Conservation (phyloP, 306 rosid genomes). For the Carpinus fangiana region DNA sequence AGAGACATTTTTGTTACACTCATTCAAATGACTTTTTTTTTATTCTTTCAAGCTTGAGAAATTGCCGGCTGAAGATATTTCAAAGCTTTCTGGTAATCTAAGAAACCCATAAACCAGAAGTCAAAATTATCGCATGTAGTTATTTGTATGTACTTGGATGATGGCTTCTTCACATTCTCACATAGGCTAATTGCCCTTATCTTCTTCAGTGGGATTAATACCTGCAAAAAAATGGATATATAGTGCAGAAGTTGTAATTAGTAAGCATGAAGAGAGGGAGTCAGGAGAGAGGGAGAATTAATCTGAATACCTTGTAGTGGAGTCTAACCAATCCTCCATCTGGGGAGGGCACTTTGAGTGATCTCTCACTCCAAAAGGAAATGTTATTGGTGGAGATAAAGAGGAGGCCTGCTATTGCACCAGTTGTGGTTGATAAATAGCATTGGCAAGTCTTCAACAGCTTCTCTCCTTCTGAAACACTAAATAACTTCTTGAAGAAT, state of each 20-base stretch:
- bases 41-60: constrained; percentile 23
- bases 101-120: constrained; percentile 71
- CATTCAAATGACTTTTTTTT: not conserved
- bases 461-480: constrained; percentile 58
- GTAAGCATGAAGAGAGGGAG: not conserved
- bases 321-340: constrained; percentile 48
- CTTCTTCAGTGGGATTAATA: constrained; percentile 46
- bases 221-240: constrained; percentile 28
- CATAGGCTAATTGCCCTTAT: constrained; percentile 40
- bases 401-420: constrained; percentile 82
- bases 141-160: constrained; percentile 52
- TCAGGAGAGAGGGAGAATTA: too few species aligned
- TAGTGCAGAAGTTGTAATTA: not conserved
- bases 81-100: constrained; percentile 45
- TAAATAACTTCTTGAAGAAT: constrained; percentile 54
- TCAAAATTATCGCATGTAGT: constrained; percentile 54
- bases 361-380: constrained; percentile 76
- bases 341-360: constrained; percentile 54
- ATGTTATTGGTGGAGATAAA: constrained; percentile 70
- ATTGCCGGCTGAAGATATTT: constrained; percentile 36
- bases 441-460: constrained; percentile 66
- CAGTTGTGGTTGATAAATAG: constrained; percentile 72
- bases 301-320: constrained; percentile 51
- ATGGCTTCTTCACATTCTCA: constrained; percentile 42
- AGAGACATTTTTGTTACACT: not conserved